These are phyloP conservation scores for Pseudonitzschia multistriata DNA, from an alignment of 108 stramenopile species.

Conservation along the genomic window DNA sequence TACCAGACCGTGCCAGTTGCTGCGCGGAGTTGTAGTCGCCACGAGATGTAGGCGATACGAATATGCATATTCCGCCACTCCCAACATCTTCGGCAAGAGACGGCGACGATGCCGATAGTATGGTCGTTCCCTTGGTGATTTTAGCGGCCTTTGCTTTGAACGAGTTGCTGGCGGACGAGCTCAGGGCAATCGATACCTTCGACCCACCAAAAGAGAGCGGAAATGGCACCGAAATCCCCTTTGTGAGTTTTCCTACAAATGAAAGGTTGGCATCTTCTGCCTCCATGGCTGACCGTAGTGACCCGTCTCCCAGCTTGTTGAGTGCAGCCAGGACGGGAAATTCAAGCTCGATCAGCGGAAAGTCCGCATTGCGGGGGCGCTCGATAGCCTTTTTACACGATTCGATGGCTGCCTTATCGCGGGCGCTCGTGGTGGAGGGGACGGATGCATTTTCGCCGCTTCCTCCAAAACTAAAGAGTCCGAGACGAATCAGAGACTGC, in stretches of 20 bases:
- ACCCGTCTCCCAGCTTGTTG: slow-evolving; percentile 78
- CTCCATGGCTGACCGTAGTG: slow-evolving; percentile 57
- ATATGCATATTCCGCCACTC: slow-evolving; percentile 39
- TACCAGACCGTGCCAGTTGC: slow-evolving; percentile 32
- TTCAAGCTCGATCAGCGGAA: slow-evolving; percentile 72
- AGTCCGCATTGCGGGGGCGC: slow-evolving; percentile 39
- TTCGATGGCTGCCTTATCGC: slow-evolving; percentile 57
- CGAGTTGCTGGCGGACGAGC: slow-evolving; percentile 43
- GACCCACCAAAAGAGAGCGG: slow-evolving; percentile 43
- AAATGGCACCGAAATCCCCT: slow-evolving; percentile 22
- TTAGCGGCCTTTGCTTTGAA: slow-evolving; percentile 47
- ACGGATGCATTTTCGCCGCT: neutral
- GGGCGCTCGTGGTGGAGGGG: slow-evolving; percentile 3
- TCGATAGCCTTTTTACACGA: slow-evolving; percentile 52
- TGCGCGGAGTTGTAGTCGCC: slow-evolving; percentile 57
- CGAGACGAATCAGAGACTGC: neutral
- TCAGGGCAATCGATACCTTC: slow-evolving; percentile 45
- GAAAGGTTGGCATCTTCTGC: slow-evolving; percentile 61
- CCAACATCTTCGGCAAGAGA: slow-evolving; percentile 10
- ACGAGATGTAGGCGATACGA: slow-evolving; percentile 53
- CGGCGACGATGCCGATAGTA: slow-evolving; percentile 17
- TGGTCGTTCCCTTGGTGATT: slow-evolving; percentile 21
- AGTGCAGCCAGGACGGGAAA: slow-evolving; percentile 58
- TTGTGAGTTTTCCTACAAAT: slow-evolving; percentile 49
- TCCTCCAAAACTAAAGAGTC: neutral